Conservation (phyloP, 2,329 filamentous ascomycete species). For the Lachnellula hyalina region DNA sequence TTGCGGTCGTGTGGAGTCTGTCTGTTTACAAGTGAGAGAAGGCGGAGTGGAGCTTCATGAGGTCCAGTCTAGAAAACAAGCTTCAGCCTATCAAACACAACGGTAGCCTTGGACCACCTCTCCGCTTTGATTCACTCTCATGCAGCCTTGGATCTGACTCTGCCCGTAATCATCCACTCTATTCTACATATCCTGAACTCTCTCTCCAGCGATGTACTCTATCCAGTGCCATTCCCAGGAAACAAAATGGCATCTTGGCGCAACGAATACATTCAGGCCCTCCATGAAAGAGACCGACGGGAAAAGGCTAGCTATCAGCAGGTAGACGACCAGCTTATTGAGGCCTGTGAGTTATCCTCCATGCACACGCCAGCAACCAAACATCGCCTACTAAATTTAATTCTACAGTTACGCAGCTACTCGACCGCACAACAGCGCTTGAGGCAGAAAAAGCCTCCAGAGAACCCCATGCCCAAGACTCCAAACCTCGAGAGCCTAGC, state of each 20-base stretch:
- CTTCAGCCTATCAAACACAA: slow-evolving; percentile 5
- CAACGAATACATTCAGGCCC: slow-evolving; percentile 71
- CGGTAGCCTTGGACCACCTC: not conserved
- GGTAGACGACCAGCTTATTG: slow-evolving; percentile 61
- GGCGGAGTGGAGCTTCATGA: not conserved
- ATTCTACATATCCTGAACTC: not conserved
- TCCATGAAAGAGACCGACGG: slow-evolving; percentile 65
- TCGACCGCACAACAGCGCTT: slow-evolving; percentile 60
- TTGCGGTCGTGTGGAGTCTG: not conserved
- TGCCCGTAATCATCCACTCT: not conserved
- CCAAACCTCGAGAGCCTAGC: slow-evolving; percentile 25
- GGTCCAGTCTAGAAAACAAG: not conserved
- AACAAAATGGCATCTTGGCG: slow-evolving; percentile 50
- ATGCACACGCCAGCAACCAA: not conserved
- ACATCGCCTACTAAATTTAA: slow-evolving; percentile 9
- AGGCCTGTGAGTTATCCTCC: slow-evolving; percentile 60
- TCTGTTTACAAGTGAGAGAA: not conserved
- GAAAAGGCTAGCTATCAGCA: slow-evolving; percentile 57
- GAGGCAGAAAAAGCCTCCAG: slow-evolving; percentile 50
- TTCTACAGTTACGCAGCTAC: slow-evolving; percentile 55
- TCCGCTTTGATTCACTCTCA: not conserved
- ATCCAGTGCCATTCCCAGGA: slow-evolving; percentile 1
- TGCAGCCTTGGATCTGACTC: not conserved
- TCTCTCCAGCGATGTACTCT: slow-evolving; percentile 3
- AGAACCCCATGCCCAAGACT: slow-evolving; percentile 25